phyloP scores from a whole-genome alignment of 2,329 filamentous ascomycete genomes.

The Alternaria burnsii region DNA sequence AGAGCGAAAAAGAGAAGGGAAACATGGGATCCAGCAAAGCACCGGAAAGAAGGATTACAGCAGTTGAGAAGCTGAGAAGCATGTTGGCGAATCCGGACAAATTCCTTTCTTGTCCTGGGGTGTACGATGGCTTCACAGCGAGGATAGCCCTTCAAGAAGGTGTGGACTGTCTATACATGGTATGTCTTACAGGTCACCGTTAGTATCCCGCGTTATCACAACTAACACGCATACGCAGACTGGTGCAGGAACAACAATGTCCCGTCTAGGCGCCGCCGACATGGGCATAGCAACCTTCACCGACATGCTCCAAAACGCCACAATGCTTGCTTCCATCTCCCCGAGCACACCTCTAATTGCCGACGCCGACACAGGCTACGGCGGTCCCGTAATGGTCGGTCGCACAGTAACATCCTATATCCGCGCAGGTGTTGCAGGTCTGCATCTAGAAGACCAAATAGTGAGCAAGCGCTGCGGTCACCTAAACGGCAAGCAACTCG shows the following conservation, averaged over 20 bases:
- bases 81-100: conserved; percentile 45
- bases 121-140: conserved; percentile 74
- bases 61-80: conserved; percentile 42
- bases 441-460: conserved; percentile 72
- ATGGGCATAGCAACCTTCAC: conserved; percentile 68
- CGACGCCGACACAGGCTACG: conserved; percentile 68
- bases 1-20: conserved; percentile 1
- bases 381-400: conserved; percentile 55
- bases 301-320: conserved; percentile 71
- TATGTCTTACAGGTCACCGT: conserved; percentile 42
- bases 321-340: conserved; percentile 70
- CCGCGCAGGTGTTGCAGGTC: conserved; percentile 64
- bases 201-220: neutral
- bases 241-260: conserved; percentile 69
- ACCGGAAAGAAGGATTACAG: conserved; percentile 26
- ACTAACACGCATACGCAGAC: conserved; percentile 54
- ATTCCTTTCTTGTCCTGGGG: conserved; percentile 67
- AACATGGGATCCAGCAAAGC: conserved; percentile 17
- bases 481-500: conserved; percentile 68
- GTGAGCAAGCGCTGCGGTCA: conserved; percentile 72
- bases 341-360: conserved; percentile 66
- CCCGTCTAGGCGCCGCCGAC: conserved; percentile 69
- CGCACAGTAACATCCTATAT: conserved; percentile 64
- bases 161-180: conserved; percentile 74
- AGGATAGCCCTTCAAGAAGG: conserved; percentile 69